A percentile compares a stretch with the other conserved stretches of the same genome.
Evolutionary conservation across 768 basidiomycete genomes (phyloP).

Genomic region (Coprinopsis cinerea): DNA sequence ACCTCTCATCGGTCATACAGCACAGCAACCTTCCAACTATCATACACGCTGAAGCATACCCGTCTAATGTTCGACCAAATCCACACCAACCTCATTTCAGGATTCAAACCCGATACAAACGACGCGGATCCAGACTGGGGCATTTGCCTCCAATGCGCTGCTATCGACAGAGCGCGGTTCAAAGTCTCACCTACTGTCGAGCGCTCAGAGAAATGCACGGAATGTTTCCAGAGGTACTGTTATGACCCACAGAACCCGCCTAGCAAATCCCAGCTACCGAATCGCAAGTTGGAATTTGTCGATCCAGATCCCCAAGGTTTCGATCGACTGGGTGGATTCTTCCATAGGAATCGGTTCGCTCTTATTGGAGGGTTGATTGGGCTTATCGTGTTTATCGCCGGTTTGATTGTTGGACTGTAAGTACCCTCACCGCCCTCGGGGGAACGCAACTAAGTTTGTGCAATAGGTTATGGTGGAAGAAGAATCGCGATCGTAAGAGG

Average conservation of each 20-base stretch:
- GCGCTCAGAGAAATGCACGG: slow-evolving; percentile 36
- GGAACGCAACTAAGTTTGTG: not conserved
- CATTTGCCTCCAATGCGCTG: slow-evolving; percentile 64
- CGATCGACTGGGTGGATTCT: slow-evolving; percentile 34
- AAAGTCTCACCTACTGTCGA: slow-evolving; percentile 27
- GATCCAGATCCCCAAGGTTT: slow-evolving; percentile 54
- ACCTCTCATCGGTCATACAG: slow-evolving; percentile 24
- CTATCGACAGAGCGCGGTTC: slow-evolving; percentile 45
- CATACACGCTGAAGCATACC: slow-evolving; percentile 51
- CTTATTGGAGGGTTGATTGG: slow-evolving; percentile 45
- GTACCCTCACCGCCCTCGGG: slow-evolving; percentile 14
- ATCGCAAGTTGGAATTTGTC: slow-evolving; percentile 38
- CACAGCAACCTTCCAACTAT: slow-evolving; percentile 52
- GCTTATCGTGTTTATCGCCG: slow-evolving; percentile 33
- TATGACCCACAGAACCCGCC: slow-evolving; percentile 42
- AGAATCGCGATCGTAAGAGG: slow-evolving; percentile 11
- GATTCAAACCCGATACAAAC: slow-evolving; percentile 56
- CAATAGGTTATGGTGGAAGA: slow-evolving; percentile 25
- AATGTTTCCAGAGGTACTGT: slow-evolving; percentile 52
- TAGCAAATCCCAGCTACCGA: slow-evolving; percentile 37
- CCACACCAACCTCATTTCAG: slow-evolving; percentile 46
- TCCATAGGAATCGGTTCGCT: slow-evolving; percentile 37
- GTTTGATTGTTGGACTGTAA: slow-evolving; percentile 33
- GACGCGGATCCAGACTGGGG: slow-evolving; percentile 56
- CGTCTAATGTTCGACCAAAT: slow-evolving; percentile 58